A percentile compares a stretch with the other conserved stretches of the same genome.
Evolutionary conservation across 306 rosid species (phyloP).

Genomic region (Acacia acuminata): DNA sequence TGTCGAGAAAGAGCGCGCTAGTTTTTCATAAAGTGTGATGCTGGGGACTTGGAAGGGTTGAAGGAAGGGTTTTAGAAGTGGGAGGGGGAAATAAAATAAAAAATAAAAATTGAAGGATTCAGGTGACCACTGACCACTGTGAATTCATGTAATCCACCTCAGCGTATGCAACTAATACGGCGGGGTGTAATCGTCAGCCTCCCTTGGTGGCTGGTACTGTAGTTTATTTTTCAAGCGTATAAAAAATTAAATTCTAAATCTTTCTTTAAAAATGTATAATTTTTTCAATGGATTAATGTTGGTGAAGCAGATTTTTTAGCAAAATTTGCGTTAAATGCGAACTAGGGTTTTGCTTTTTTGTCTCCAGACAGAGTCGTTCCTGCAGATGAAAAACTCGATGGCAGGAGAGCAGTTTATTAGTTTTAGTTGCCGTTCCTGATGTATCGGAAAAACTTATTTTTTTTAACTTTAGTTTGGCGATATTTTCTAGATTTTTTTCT

Average conservation of each 20-base stretch:
- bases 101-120: slow-evolving; percentile 6
- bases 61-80: slow-evolving; percentile 21
- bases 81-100: not conserved
- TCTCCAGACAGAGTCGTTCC: too few species aligned
- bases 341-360: too few species aligned
- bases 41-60: not conserved
- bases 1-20: not conserved
- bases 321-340: too few species aligned
- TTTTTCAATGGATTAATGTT: too few species aligned
- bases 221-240: not conserved
- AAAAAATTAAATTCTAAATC: too few species aligned
- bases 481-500: not conserved
- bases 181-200: not conserved
- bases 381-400: too few species aligned
- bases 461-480: not conserved
- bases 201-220: not conserved
- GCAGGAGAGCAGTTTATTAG: too few species aligned
- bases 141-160: slow-evolving; percentile 12
- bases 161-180: not conserved
- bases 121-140: not conserved
- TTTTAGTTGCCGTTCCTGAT: too few species aligned
- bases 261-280: too few species aligned
- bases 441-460: too few species aligned
- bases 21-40: not conserved
- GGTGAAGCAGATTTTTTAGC: too few species aligned